These are phyloP conservation scores for Diospyros lotus DNA, from an alignment of 148 eudicot species.

Conservation along the genomic window DNA sequence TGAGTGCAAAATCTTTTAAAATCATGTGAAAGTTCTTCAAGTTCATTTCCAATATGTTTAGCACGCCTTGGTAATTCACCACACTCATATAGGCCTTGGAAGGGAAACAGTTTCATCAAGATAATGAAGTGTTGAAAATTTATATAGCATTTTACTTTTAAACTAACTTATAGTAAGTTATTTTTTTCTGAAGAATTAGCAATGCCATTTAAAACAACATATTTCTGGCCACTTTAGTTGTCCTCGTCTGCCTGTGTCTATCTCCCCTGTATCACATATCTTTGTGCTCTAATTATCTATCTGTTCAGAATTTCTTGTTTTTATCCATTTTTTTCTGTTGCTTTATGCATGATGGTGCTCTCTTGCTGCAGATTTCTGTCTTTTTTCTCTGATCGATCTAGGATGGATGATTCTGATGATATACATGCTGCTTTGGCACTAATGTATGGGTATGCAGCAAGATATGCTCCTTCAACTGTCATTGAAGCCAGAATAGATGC, in stretches of 20 bases:
- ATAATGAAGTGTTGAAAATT: not conserved
- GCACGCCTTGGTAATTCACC: not conserved
- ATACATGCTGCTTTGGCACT: conserved; percentile 97
- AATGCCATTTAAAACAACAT: not conserved
- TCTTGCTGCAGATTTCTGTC: conserved; percentile 64
- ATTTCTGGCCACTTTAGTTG: not conserved
- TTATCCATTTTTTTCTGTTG: not conserved
- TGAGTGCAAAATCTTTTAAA: not conserved
- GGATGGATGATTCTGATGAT: conserved; percentile 91
- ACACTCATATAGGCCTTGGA: not conserved
- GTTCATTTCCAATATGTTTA: not conserved
- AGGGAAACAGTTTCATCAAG: not conserved
- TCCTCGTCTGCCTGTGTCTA: not conserved
- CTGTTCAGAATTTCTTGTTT: not conserved
- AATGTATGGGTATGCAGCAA: conserved; percentile 99
- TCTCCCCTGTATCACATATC: not conserved
- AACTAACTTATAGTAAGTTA: not conserved
- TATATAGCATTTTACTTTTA: not conserved
- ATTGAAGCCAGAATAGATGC: conserved; percentile 99
- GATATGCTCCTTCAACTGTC: conserved; percentile 92
- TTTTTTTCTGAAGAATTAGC: not conserved
- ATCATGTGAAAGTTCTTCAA: not conserved
- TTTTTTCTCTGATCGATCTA: conserved; percentile 71
- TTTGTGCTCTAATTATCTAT: not conserved
- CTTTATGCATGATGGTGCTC: conserved; percentile 5